phyloP scores from a whole-genome alignment of 2,329 filamentous ascomycete species.

The Penicillium capsulatum region DNA sequence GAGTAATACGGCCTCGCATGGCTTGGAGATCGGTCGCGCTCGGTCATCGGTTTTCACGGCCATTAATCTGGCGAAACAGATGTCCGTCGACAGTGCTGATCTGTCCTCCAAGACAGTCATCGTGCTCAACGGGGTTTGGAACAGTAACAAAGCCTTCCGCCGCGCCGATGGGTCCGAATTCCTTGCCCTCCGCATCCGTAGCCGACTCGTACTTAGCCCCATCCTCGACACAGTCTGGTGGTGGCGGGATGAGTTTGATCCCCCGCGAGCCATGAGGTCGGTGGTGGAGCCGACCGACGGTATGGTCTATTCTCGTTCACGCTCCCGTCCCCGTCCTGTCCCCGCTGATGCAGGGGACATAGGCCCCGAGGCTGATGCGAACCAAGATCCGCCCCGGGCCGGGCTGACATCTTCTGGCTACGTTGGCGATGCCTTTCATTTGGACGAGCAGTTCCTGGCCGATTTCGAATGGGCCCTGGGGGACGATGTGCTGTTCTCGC shows the following conservation, averaged over 20 bases:
- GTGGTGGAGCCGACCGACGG: slow-evolving; percentile 17
- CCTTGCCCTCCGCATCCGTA: slow-evolving; percentile 36
- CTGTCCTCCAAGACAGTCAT: slow-evolving; percentile 31
- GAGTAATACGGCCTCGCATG: slow-evolving; percentile 23
- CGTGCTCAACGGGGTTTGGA: slow-evolving; percentile 39
- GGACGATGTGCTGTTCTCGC: slow-evolving; percentile 28
- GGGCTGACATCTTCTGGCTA: slow-evolving; percentile 1
- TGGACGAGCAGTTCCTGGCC: slow-evolving; percentile 38
- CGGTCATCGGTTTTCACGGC: slow-evolving; percentile 33
- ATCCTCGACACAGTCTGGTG: slow-evolving; percentile 42
- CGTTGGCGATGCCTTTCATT: slow-evolving; percentile 18
- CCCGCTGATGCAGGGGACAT: slow-evolving; percentile 9
- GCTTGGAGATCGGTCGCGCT: slow-evolving; percentile 34
- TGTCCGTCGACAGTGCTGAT: slow-evolving; percentile 38
- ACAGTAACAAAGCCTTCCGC: slow-evolving; percentile 40
- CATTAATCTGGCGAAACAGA: slow-evolving; percentile 38
- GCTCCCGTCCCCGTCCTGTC: background rate
- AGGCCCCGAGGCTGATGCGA: slow-evolving; percentile 4
- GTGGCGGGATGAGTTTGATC: slow-evolving; percentile 43
- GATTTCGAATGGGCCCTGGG: slow-evolving; percentile 39
- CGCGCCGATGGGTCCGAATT: slow-evolving; percentile 37
- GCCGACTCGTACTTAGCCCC: slow-evolving; percentile 36
- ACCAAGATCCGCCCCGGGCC: slow-evolving; percentile 5
- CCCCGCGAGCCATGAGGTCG: slow-evolving; percentile 15
- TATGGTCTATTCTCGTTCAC: slow-evolving; percentile 9